Evolutionary conservation across 2,329 filamentous ascomycete genomes (phyloP).

Genomic region (Lachnellula arida): DNA sequence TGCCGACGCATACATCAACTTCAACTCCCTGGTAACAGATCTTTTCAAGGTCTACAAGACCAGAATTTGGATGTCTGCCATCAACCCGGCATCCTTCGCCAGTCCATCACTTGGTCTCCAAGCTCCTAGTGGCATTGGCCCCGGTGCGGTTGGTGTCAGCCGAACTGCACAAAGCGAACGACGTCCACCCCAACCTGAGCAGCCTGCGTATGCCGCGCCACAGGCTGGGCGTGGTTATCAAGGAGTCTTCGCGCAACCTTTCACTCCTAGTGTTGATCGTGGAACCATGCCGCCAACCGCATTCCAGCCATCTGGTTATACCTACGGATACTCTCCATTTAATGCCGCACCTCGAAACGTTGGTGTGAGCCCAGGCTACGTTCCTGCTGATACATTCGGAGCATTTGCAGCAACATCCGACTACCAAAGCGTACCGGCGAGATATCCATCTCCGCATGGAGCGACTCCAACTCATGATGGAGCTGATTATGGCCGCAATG

Average conservation of each 20-base stretch:
- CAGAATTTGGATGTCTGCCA: constrained; percentile 98
- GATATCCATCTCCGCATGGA: constrained; percentile 42
- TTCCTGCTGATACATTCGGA: constrained; percentile 40
- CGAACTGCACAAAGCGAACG: constrained; percentile 34
- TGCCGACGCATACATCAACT: constrained; percentile 96
- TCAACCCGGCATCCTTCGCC: constrained; percentile 94
- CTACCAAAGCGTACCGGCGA: constrained; percentile 44
- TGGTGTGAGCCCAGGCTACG: constrained; percentile 33
- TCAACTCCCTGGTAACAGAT: constrained; percentile 95
- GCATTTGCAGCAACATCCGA: constrained; percentile 39
- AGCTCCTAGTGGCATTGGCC: constrained; percentile 62
- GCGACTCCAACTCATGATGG: constrained; percentile 35
- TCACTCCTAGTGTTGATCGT: constrained; percentile 40
- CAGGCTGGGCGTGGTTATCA: constrained; percentile 28
- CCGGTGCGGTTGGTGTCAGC: constrained; percentile 58
- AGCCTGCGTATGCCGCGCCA: constrained; percentile 20
- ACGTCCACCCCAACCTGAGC: constrained; percentile 39
- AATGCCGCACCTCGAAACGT: constrained; percentile 35
- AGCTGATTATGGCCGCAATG: constrained; percentile 38
- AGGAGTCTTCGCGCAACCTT: constrained; percentile 40
- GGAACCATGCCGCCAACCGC: constrained; percentile 35
- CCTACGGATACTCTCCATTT: constrained; percentile 42
- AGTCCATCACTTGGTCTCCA: constrained; percentile 70
- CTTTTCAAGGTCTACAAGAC: constrained; percentile 99
- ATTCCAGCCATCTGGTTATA: constrained; percentile 38